Percentiles rank a stretch among this genome's conserved stretches.
Conservation (phyloP, 139 green algal species). For the Dunaliella primolecta region DNA sequence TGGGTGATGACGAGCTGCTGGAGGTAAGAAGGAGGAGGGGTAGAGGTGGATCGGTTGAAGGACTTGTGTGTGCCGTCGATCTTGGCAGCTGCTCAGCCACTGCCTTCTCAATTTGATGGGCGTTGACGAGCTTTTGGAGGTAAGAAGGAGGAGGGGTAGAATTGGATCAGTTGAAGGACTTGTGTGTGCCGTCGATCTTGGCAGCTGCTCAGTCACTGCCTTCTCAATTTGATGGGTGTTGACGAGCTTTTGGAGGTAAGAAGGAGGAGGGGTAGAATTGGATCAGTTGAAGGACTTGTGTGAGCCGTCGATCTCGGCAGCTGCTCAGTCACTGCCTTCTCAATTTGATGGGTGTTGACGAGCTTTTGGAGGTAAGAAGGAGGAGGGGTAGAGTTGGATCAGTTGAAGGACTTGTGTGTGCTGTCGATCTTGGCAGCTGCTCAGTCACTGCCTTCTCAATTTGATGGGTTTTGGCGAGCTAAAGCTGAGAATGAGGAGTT, state of each 20-base stretch:
- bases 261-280: too few relatives aligned
- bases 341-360: slow-evolving; percentile 24
- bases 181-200: slow-evolving; percentile 1
- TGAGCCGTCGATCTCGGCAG: background rate
- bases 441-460: too few relatives aligned
- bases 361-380: slow-evolving; percentile 21
- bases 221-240: slow-evolving; percentile 32
- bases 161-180: too few relatives aligned
- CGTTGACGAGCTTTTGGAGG: slow-evolving; percentile 19
- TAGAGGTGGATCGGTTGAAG: too few relatives aligned
- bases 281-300: too few relatives aligned
- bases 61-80: too few relatives aligned
- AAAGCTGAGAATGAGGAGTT: too few relatives aligned
- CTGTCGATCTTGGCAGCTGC: too few relatives aligned
- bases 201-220: slow-evolving; percentile 13
- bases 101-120: slow-evolving; percentile 32
- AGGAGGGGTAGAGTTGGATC: too few relatives aligned
- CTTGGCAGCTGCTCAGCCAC: slow-evolving; percentile 15
- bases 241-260: slow-evolving; percentile 21
- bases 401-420: too few relatives aligned
- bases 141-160: too few relatives aligned
- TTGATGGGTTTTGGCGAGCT: too few relatives aligned
- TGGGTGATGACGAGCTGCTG: slow-evolving; percentile 29
- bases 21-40: background rate
- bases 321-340: slow-evolving; percentile 23